Conservation (phyloP, 257 asterid species). For the Buddleja alternifolia region DNA sequence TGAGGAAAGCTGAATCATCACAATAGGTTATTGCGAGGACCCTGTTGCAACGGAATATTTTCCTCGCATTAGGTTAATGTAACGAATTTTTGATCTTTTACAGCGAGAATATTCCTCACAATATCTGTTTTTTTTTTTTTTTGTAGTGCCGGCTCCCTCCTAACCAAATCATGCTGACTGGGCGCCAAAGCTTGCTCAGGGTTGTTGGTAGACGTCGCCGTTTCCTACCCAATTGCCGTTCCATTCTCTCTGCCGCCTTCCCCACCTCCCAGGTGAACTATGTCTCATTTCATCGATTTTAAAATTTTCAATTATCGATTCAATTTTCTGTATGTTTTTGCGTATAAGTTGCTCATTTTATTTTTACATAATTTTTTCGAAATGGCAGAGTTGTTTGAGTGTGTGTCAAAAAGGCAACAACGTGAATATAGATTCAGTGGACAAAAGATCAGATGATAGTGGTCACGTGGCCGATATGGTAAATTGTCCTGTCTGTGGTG, state of each 20-base stretch:
- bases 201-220: slow-evolving; percentile 86
- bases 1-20: no score
- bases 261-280: slow-evolving; percentile 31
- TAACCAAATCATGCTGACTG: slow-evolving; percentile 58
- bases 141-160: slow-evolving; percentile 8
- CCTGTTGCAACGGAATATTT: no score
- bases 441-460: slow-evolving; percentile 24
- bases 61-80: no score
- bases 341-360: no score
- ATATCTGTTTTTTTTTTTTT: no score
- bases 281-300: neutral
- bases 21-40: no score
- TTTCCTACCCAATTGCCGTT: slow-evolving; percentile 58
- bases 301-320: neutral
- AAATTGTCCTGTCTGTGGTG: slow-evolving; percentile 80
- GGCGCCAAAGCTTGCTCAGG: slow-evolving; percentile 76
- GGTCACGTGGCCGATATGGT: slow-evolving; percentile 44
- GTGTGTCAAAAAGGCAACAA: slow-evolving; percentile 26
- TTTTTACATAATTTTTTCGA: no score
- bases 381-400: slow-evolving; percentile 38
- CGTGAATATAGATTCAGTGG: slow-evolving; percentile 32
- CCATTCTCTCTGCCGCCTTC: slow-evolving; percentile 48
- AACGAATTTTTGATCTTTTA: no score
- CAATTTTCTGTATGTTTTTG: no score
- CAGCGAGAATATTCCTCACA: no score